Conservation (phyloP, 805 yeast genomes). For the Myxozyma melibiosi region DNA sequence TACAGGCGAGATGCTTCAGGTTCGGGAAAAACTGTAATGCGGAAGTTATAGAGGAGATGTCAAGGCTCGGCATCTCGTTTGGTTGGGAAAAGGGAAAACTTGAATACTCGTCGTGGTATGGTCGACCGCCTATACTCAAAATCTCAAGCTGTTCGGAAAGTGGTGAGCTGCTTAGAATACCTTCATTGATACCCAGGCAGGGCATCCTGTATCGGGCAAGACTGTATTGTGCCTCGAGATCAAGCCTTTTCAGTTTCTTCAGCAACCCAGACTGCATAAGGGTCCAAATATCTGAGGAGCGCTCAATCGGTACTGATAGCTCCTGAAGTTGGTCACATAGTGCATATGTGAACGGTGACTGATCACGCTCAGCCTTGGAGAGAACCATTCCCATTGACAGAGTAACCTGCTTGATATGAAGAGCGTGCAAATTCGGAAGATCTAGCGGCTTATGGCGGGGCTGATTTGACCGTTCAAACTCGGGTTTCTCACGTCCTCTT, state of each 20-base stretch:
- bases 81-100: neutral
- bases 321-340: neutral
- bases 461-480: neutral
- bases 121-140: neutral
- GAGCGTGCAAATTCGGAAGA: neutral
- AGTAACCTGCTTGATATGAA: constrained; percentile 1
- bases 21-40: neutral
- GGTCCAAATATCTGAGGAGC: neutral
- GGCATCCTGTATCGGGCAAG: neutral
- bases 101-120: constrained; percentile 1
- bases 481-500: neutral
- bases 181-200: neutral
- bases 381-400: neutral
- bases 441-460: neutral
- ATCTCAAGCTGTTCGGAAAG: neutral
- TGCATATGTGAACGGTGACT: neutral
- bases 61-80: neutral
- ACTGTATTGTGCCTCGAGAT: constrained; percentile 1
- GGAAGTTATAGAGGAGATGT: neutral
- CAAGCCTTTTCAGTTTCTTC: neutral
- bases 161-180: too few relatives aligned
- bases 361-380: neutral
- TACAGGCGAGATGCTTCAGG: neutral
- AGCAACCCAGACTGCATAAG: neutral
- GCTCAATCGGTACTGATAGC: neutral